Evolutionary conservation across 495 filamentous ascomycete species (phyloP), one percentile per base, ranked within the genome.

Genomic region (Penicillium odoratum): DNA sequence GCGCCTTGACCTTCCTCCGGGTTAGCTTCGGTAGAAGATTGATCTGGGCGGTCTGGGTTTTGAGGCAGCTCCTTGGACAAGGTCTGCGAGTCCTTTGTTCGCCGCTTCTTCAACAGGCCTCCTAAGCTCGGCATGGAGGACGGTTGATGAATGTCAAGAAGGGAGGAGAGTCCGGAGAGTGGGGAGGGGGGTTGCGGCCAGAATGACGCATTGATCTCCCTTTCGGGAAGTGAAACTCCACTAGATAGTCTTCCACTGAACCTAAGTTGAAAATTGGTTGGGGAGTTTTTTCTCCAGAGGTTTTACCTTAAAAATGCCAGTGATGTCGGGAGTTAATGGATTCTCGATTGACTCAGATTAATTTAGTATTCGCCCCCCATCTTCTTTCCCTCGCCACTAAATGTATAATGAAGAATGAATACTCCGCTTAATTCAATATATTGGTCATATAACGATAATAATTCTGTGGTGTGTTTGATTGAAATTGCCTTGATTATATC

Each of bases 101-200:
- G 86, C 82, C 95, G 92, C 86, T 96, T 97, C 83, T 97, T 98
- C 68, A 98, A 84, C 68, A 97, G 88, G 61, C 91, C 89, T 73
- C 77, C 77, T 71, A 79, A 66, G 57, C 68, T 78, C 71, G 74
- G 77, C 75, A 78, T 78, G 63, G 72, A 73, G 69, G 60, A 63
- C 46, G 58, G 60, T 54, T 57, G 34, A n/a, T 53, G 28, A 54
- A 48, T 51, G 53, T 34, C 59, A 54, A 43, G 52, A 46, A 58
- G 46, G 50, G 53, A 57, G 55, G 48, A 49, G 56, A 55, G 59
- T 62, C 58, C 54, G 56, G 64, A 61, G 56, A 30, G 67, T 65
- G 65, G 64, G 61, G 64, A 63, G 61, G 64, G 61, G 64, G 60
- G 60, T 50, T 47, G 55, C 46, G 51, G 38, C 13, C 56, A 56